phyloP scores from a whole-genome alignment of 345 rosid species.

The Diplotaxis tenuifolia region DNA sequence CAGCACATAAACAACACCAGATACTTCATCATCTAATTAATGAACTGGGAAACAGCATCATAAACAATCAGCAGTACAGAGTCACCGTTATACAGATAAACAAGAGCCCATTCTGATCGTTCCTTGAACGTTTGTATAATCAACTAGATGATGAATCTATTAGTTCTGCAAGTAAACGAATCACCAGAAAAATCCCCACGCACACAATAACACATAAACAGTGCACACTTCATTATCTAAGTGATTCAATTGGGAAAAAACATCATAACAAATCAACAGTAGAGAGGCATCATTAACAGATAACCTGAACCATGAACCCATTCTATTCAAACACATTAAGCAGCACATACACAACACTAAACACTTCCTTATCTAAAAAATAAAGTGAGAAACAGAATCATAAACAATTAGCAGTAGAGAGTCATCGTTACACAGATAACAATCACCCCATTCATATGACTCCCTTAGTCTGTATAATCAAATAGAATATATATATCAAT shows the following conservation, averaged over 20 bases:
- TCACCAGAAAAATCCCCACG: too few relatives aligned
- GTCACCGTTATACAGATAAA: not conserved
- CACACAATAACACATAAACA: not conserved
- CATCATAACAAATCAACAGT: too few relatives aligned
- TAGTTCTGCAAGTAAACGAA: not conserved
- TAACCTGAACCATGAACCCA: too few relatives aligned
- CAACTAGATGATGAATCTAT: too few relatives aligned
- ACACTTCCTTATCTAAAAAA: not conserved
- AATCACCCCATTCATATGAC: not conserved
- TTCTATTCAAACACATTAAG: too few relatives aligned
- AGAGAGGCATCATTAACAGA: too few relatives aligned
- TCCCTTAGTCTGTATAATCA: not conserved
- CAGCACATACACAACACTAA: too few relatives aligned
- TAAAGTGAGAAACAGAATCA: not conserved
- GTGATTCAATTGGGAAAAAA: not conserved
- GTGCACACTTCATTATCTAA: not conserved
- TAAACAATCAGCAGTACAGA: not conserved
- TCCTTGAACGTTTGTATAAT: not conserved
- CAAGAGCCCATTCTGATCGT: not conserved
- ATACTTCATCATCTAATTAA: not conserved
- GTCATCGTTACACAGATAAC: not conserved
- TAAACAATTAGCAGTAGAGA: not conserved
- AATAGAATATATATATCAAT: too few relatives aligned
- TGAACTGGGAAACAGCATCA: not conserved
- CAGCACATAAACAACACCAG: conserved; percentile 3